phyloP scores from a whole-genome alignment of 2,329 filamentous ascomycete genomes.

The Fusarium virguliforme region DNA sequence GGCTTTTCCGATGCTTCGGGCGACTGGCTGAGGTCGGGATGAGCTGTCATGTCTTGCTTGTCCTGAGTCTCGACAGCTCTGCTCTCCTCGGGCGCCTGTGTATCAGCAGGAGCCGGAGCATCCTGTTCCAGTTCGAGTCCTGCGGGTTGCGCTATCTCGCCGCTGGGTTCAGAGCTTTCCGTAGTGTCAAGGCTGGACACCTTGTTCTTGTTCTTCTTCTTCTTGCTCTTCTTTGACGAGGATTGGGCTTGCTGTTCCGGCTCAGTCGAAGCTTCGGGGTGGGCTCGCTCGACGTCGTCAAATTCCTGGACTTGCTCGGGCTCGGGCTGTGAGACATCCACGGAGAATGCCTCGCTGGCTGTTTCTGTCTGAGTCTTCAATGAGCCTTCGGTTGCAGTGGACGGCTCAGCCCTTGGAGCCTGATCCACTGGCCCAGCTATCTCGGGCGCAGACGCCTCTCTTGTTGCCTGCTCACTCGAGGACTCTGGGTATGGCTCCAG shows the following conservation, averaged over 20 bases:
- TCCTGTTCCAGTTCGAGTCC: constrained; percentile 12
- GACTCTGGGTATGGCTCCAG: neutral
- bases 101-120: neutral
- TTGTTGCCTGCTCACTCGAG: neutral
- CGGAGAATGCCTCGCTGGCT: neutral
- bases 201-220: constrained; percentile 17
- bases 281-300: neutral
- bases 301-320: neutral
- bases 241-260: constrained; percentile 3
- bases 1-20: neutral
- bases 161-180: neutral
- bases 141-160: neutral
- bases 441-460: neutral
- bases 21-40: neutral
- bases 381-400: neutral
- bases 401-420: neutral
- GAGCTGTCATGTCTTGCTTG: neutral
- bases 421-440: neutral
- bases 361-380: neutral
- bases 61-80: neutral
- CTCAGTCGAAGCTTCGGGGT: neutral
- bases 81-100: neutral
- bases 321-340: neutral
- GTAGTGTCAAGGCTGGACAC: constrained; percentile 2
- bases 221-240: constrained; percentile 30